Evolutionary conservation across 257 asterid genomes (phyloP), one percentile per base, ranked within the genome.

Genomic region (Solanum corneliomulleri): DNA sequence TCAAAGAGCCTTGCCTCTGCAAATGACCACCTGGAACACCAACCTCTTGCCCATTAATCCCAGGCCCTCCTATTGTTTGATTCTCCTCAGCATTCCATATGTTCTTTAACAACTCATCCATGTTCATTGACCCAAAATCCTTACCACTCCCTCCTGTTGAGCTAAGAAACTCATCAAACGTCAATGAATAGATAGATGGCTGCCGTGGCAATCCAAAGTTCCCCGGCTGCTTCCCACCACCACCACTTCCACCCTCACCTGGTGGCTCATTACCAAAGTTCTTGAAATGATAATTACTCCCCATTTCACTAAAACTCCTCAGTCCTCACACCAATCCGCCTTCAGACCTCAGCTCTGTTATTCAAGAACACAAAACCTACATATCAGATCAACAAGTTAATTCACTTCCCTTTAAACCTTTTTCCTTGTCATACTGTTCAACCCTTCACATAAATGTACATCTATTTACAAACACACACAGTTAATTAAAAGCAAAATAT

Each of bases 41-140:
- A 77, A 93, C 21, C 84, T 74, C 91, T 14, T 84, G 90, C 42
- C 86, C 91, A n/a, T 64, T 80, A 52, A 88, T 88, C 3, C 82
- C 90, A 5, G 89, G 29, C 16, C 92, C 49, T 33, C 92, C 98
- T n/a, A 90, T 58, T 71, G 87, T 92, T 68, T 97, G 98, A 92
- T 91, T 90, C 60, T 96, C 99, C 93, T 96, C 99, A 4, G 99
- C 98, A 86, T 91, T 96, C 99, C 99, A 97, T 87, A 97, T 95
- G 74, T 88, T 96, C 90, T 93, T 97, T 16, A 97, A 90, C 90
- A 97, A 92, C 92, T 97, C 99, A 91, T 97, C 99, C 99, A 97
- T 97, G 89, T 96, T 97, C 99, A 96, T 96, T 0, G 99, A 97
- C 23, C 99, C 99, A 68, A 97, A 96, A 90, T 96, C 99, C 89